Conservation (phyloP, 768 basidiomycete genomes). For the Tricholoma sp. region DNA sequence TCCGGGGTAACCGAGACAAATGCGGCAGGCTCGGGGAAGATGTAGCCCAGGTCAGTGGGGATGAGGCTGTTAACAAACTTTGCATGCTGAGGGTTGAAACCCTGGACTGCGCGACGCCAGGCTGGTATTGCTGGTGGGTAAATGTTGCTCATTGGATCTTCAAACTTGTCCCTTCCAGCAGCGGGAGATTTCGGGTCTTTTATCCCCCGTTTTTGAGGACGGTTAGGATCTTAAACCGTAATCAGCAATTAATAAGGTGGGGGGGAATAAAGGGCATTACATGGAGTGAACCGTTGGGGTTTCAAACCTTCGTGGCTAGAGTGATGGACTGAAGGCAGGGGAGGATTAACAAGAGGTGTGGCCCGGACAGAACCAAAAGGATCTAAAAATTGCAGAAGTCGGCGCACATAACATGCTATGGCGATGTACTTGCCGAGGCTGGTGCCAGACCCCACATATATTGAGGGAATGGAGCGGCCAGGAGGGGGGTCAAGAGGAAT, state of each 20-base stretch:
- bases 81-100: background rate
- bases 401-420: background rate
- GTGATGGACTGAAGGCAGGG: background rate
- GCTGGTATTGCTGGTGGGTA: too few relatives aligned
- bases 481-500: too few relatives aligned
- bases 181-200: background rate
- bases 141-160: background rate
- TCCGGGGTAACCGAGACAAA: background rate
- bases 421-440: too few relatives aligned
- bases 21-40: slow-evolving; percentile 1
- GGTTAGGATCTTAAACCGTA: background rate
- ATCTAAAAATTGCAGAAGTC: background rate
- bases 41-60: slow-evolving; percentile 1
- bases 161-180: background rate
- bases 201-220: background rate
- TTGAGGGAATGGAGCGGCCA: too few relatives aligned
- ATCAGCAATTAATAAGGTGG: background rate
- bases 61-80: background rate
- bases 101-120: background rate
- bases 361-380: background rate
- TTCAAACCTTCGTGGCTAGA: background rate
- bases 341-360: background rate
- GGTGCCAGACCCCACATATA: too few relatives aligned
- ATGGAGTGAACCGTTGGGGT: background rate
- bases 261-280: background rate